Evolutionary conservation across 495 filamentous ascomycete genomes (phyloP).

Genomic region (Penicillium flavigenum): DNA sequence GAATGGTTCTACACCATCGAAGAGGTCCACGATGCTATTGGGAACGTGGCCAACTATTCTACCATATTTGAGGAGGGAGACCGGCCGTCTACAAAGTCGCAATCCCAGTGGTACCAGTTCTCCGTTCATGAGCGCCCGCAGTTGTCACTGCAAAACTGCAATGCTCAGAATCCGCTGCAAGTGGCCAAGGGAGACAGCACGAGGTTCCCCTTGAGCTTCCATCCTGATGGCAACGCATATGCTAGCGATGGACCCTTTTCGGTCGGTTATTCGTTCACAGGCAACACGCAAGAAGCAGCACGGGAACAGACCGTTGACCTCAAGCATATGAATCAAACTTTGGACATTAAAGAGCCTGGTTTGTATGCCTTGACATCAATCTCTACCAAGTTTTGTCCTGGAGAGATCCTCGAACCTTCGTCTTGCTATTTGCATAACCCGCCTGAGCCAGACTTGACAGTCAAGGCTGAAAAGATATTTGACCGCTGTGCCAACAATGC

Average conservation of each 20-base stretch:
- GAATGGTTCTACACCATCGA: conserved; percentile 88
- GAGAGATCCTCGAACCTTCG: conserved; percentile 87
- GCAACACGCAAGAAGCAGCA: conserved; percentile 47
- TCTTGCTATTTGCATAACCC: conserved; percentile 89
- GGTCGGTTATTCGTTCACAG: conserved; percentile 58
- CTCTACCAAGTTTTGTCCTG: conserved; percentile 74
- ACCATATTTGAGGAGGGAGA: conserved; percentile 57
- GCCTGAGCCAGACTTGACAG: conserved; percentile 73
- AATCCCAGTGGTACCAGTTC: conserved; percentile 75
- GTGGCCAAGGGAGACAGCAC: conserved; percentile 69
- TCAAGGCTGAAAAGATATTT: conserved; percentile 74
- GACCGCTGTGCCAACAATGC: conserved; percentile 94
- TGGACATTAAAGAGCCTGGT: conserved; percentile 69
- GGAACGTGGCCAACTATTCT: conserved; percentile 84
- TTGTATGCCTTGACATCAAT: conserved; percentile 81
- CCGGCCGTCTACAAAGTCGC: conserved; percentile 50
- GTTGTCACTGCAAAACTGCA: conserved; percentile 68
- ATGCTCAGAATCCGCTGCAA: conserved; percentile 74
- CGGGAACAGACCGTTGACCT: conserved; percentile 47
- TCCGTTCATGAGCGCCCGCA: conserved; percentile 83
- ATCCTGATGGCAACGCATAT: conserved; percentile 56
- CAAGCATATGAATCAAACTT: conserved; percentile 37
- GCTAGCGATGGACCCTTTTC: conserved; percentile 43
- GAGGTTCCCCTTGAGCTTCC: conserved; percentile 71
- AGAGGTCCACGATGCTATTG: conserved; percentile 84